These are phyloP conservation scores for Stylonectria norvegica DNA, from an alignment of 2,329 filamentous ascomycete genomes.

Conservation along the genomic window DNA sequence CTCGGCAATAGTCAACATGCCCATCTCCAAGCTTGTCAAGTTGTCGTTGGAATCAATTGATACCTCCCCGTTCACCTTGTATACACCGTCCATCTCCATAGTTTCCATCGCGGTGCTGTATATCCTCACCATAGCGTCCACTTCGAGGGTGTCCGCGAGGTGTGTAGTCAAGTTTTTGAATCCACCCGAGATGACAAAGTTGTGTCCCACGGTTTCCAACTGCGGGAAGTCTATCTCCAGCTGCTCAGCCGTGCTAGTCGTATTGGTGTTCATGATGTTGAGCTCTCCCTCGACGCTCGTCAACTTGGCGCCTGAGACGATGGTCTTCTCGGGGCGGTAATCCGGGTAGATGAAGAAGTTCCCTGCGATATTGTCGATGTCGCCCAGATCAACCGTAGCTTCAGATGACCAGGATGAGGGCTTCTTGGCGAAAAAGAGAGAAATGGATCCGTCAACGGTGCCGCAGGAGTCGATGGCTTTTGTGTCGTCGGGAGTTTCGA, in stretches of 20 bases:
- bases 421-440: constrained; percentile 23
- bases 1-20: constrained; percentile 17
- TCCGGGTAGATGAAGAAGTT: constrained; percentile 27
- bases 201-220: constrained; percentile 17
- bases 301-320: constrained; percentile 18
- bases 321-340: constrained; percentile 21
- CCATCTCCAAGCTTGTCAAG: constrained; percentile 16
- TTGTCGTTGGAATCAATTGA: constrained; percentile 22
- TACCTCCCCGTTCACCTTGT: constrained; percentile 24
- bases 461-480: constrained; percentile 22
- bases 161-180: constrained; percentile 19
- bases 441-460: constrained; percentile 26
- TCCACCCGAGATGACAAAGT: constrained; percentile 23
- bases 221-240: constrained; percentile 19
- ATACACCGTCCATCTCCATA: constrained; percentile 20
- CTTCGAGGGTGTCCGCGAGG: constrained; percentile 16
- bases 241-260: constrained; percentile 14
- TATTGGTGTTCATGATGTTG: constrained; percentile 24
- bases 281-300: constrained; percentile 21
- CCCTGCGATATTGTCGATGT: constrained; percentile 19
- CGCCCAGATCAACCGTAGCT: constrained; percentile 25
- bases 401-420: constrained; percentile 24
- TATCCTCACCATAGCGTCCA: constrained; percentile 23
- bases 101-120: constrained; percentile 19
- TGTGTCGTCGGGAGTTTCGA: constrained; percentile 19